These are phyloP conservation scores for Candida albicans DNA, from an alignment of 1,139 yeast species.

Conservation along the genomic window DNA sequence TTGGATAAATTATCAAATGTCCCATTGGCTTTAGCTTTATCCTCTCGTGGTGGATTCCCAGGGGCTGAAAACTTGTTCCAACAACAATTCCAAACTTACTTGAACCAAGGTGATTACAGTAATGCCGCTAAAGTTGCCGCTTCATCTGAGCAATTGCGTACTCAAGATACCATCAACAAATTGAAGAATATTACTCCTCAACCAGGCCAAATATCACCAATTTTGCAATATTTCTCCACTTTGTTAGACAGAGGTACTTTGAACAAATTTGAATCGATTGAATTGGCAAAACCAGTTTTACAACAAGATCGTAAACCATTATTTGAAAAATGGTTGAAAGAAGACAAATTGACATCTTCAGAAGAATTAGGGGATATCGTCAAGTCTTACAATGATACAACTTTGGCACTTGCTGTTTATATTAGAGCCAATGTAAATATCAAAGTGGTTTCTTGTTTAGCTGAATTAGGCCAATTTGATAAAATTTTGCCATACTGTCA, in stretches of 20 bases:
- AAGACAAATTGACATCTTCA: slow-evolving; percentile 88
- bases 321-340: slow-evolving; percentile 95
- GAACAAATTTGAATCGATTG: slow-evolving; percentile 92
- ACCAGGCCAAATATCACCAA: slow-evolving; percentile 94
- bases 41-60: slow-evolving; percentile 94
- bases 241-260: slow-evolving; percentile 90
- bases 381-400: slow-evolving; percentile 74
- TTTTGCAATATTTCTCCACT: slow-evolving; percentile 88
- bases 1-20: slow-evolving; percentile 85
- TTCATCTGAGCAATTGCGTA: slow-evolving; percentile 88
- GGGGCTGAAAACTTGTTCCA: slow-evolving; percentile 93
- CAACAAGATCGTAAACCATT: slow-evolving; percentile 94
- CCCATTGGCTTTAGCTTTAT: slow-evolving; percentile 80
- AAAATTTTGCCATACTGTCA: slow-evolving; percentile 93
- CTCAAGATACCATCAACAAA: slow-evolving; percentile 91
- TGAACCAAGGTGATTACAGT: slow-evolving; percentile 82
- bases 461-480: slow-evolving; percentile 95
- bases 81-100: slow-evolving; percentile 86
- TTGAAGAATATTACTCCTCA: slow-evolving; percentile 91
- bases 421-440: slow-evolving; percentile 81
- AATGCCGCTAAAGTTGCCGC: slow-evolving; percentile 98
- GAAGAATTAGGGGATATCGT: slow-evolving; percentile 98
- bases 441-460: slow-evolving; percentile 89
- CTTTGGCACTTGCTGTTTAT: slow-evolving; percentile 89
- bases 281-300: slow-evolving; percentile 91